phyloP scores from a whole-genome alignment of 2,329 filamentous ascomycete genomes.

The Sporothrix euskadiensis region DNA sequence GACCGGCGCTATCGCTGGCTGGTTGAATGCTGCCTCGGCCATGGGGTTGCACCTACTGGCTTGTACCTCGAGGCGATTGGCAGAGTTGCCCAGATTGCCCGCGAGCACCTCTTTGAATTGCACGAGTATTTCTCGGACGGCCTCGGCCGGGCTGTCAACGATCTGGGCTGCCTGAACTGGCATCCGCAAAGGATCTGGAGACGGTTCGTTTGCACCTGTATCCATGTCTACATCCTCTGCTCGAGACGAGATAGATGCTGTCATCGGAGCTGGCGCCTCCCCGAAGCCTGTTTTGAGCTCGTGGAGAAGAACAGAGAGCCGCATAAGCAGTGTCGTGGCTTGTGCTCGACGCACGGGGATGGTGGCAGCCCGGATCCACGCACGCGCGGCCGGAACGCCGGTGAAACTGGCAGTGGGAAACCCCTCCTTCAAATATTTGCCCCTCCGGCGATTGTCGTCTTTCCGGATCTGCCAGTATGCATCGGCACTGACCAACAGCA shows the following conservation, averaged over 20 bases:
- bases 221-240: background rate
- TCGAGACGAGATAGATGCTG: background rate
- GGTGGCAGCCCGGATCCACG: constrained; percentile 26
- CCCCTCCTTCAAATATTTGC: background rate
- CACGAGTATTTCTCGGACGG: background rate
- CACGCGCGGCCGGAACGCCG: constrained; percentile 24
- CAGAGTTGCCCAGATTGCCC: background rate
- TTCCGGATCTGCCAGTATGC: constrained; percentile 20
- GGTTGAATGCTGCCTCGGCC: background rate
- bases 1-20: background rate
- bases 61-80: background rate
- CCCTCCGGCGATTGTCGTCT: background rate
- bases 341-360: constrained; percentile 22
- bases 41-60: constrained; percentile 26
- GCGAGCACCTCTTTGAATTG: background rate
- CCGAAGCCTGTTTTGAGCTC: constrained; percentile 5
- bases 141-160: background rate
- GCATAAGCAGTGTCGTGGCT: constrained; percentile 19
- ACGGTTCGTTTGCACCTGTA: background rate
- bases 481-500: constrained; percentile 24
- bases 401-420: constrained; percentile 15
- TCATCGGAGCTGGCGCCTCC: background rate
- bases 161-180: background rate
- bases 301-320: constrained; percentile 22
- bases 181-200: background rate